Base-by-base conservation (phyloP, 2,329 filamentous ascomycete species). In the Aspergillus sp. region DNA sequence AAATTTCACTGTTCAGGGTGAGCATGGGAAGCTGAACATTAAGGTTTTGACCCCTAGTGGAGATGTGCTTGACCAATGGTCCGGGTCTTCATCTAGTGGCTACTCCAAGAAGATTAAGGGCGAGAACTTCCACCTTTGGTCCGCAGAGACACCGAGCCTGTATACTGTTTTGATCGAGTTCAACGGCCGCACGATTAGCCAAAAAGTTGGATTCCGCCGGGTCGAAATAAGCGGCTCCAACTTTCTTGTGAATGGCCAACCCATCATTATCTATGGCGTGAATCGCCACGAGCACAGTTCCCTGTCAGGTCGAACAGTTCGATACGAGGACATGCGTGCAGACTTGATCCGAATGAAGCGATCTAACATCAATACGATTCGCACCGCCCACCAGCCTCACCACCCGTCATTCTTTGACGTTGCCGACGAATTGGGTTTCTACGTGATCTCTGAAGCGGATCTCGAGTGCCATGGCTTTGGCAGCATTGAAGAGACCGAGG, bases 261-360 rank as follows among this genome's bases (percentile, higher is more conserved):
- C 82, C 1, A 80, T 90, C 50, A 78, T 84, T 2, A 79, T 90
- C 61, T 80, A 84, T 27, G 88, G 87, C 15, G 84, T 85, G 15
- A 90, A 90, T 68, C 77, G 87, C 15, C 88, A 90, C 65, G 88
- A 91, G 57, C 87, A 91, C 64, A 87, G 90, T 64, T 86, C 86
- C 0, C 73, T 75, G 11, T 80, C 81, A 27, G 87, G 87, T 3
- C 84, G 87, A 0, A 80, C 86, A 0, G 85, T 90, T 0, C 86
- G 86, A 0, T 71, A 83, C 6, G 83, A 86, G 2, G 88, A 83
- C 23, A 82, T 89, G 66, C 81, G 81, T 61, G 72, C 77, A 14
- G 88, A 90, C 62, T 75, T 90, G 1, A 65, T 86, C 2, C 75
- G 86, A 3, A 90, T 90, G 87, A 90, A 90, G 71, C 77, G 74